phyloP scores from a whole-genome alignment of 2,329 filamentous ascomycete species.

The Sclerotinia borealis region DNA sequence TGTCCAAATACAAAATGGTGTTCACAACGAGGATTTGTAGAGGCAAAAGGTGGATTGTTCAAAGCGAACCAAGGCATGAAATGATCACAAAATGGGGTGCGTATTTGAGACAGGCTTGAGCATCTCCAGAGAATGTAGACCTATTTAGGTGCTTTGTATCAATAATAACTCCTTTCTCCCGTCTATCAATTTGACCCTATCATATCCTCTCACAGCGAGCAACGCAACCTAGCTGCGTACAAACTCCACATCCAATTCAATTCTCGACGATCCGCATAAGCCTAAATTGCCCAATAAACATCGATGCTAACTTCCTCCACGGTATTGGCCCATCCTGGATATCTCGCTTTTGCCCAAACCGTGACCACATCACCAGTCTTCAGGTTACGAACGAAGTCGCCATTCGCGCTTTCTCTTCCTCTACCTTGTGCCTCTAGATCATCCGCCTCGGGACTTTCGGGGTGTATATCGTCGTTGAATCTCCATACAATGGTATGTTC shows the following conservation, averaged over 20 bases:
- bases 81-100: not conserved
- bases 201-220: not conserved
- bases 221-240: not conserved
- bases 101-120: not conserved
- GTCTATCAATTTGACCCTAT: not conserved
- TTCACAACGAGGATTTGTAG: not conserved
- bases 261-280: not conserved
- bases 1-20: not conserved
- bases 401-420: slow-evolving; percentile 45
- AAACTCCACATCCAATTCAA: not conserved
- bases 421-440: slow-evolving; percentile 39
- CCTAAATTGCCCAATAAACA: slow-evolving; percentile 50
- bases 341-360: slow-evolving; percentile 36
- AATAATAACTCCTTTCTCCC: not conserved
- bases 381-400: slow-evolving; percentile 49
- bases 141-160: not conserved
- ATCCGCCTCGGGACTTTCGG: slow-evolving; percentile 37
- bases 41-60: not conserved
- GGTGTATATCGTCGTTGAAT: slow-evolving; percentile 42
- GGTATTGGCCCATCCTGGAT: slow-evolving; percentile 46
- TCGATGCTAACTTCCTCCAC: slow-evolving; percentile 47
- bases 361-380: slow-evolving; percentile 26
- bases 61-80: too few species aligned
- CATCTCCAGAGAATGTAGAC: not conserved
- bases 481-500: slow-evolving; percentile 49